These are phyloP conservation scores for Trichoderma orchidacearum DNA, from an alignment of 495 filamentous ascomycete genomes.

Conservation along the genomic window DNA sequence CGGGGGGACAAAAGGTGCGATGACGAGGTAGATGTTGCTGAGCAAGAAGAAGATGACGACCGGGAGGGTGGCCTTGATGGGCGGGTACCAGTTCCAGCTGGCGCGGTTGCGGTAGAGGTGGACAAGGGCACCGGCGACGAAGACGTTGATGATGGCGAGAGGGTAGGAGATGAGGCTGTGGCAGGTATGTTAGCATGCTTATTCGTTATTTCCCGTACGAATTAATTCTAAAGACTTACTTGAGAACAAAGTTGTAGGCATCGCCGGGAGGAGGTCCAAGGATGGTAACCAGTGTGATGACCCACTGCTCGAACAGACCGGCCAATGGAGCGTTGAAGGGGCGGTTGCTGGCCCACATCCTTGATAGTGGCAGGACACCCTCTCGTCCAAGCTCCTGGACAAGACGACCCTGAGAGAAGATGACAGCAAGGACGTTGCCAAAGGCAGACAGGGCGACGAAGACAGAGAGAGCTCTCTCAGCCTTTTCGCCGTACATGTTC, in stretches of 20 bases:
- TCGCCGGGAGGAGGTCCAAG: slow-evolving; percentile 50
- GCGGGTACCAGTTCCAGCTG: slow-evolving; percentile 25
- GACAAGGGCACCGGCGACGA: slow-evolving; percentile 41
- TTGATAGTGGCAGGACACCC: slow-evolving; percentile 47
- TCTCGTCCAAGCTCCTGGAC: slow-evolving; percentile 55
- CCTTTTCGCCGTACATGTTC: slow-evolving; percentile 30
- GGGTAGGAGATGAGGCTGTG: slow-evolving; percentile 46
- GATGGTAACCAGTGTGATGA: slow-evolving; percentile 46
- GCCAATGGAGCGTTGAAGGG: slow-evolving; percentile 48
- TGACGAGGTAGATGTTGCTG: slow-evolving; percentile 32
- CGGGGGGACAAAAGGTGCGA: slow-evolving; percentile 30
- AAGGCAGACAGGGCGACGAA: slow-evolving; percentile 62
- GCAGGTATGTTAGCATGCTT: slow-evolving; percentile 3
- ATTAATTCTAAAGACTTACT: slow-evolving; percentile 20
- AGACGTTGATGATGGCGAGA: slow-evolving; percentile 44
- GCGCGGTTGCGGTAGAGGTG: slow-evolving; percentile 40
- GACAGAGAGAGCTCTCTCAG: slow-evolving; percentile 47
- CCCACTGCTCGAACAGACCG: slow-evolving; percentile 48
- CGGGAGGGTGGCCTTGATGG: slow-evolving; percentile 26
- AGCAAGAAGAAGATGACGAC: slow-evolving; percentile 32
- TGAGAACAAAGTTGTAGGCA: slow-evolving; percentile 50
- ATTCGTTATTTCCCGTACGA: not conserved
- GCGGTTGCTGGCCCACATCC: slow-evolving; percentile 50
- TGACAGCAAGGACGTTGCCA: slow-evolving; percentile 56
- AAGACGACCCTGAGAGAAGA: slow-evolving; percentile 55